Conservation (phyloP, 139 green algal genomes). For the Zygnema cylindricum region DNA sequence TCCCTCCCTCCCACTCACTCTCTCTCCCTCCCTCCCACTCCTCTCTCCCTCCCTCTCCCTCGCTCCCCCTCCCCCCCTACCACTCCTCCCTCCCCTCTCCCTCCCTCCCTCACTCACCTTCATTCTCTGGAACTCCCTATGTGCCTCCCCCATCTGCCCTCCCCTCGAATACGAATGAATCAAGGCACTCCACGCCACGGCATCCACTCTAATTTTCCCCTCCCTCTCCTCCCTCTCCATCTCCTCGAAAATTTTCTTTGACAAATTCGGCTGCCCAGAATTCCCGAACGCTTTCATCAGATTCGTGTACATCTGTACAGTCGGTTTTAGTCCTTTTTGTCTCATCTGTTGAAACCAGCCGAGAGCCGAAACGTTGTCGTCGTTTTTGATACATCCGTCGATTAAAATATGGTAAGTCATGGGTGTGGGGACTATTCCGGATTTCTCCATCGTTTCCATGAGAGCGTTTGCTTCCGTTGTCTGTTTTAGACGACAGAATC, state of each 20-base stretch:
- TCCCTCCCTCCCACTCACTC: neutral
- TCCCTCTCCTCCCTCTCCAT: too few relatives aligned
- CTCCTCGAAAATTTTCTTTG: slow-evolving; percentile 5
- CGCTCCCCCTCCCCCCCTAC: too few relatives aligned
- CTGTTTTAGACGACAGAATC: slow-evolving; percentile 4
- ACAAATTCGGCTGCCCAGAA: neutral
- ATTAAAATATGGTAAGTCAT: slow-evolving; percentile 42
- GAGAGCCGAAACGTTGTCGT: slow-evolving; percentile 9
- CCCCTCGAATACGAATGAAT: too few relatives aligned
- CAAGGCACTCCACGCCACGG: too few relatives aligned
- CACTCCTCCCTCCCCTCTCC: too few relatives aligned
- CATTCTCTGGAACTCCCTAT: too few relatives aligned
- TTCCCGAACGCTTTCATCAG: slow-evolving; percentile 27
- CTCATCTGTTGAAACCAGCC: slow-evolving; percentile 10
- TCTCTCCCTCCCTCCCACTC: neutral
- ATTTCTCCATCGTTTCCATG: slow-evolving; percentile 20
- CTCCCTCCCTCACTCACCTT: too few relatives aligned
- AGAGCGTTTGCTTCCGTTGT: neutral
- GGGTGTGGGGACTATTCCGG: neutral
- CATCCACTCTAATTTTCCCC: too few relatives aligned
- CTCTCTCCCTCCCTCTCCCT: too few relatives aligned
- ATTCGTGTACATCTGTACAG: slow-evolving; percentile 22
- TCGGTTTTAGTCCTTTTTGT: neutral
- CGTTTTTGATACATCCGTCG: slow-evolving; percentile 12
- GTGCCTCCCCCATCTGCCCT: too few relatives aligned